Conservation (phyloP, 805 yeast genomes). For the Kazachstania bromeliacearum region DNA sequence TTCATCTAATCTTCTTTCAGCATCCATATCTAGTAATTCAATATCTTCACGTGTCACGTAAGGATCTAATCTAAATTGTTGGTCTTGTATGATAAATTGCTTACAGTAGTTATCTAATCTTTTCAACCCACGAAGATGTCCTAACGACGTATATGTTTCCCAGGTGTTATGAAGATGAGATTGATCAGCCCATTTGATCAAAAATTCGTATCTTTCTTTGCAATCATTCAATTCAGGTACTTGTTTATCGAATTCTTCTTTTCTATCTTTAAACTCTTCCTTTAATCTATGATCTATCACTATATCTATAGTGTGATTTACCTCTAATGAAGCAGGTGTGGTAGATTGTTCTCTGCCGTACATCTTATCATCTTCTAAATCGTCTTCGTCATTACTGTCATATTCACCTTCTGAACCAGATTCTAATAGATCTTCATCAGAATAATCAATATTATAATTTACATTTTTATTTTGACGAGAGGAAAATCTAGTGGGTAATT, state of each 20-base stretch:
- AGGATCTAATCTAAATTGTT: conserved; percentile 70
- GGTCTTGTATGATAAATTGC: conserved; percentile 62
- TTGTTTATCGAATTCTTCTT: conserved; percentile 20
- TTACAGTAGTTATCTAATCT: conserved; percentile 85
- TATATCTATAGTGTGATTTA: conserved; percentile 22
- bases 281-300: conserved; percentile 24
- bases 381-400: conserved; percentile 26
- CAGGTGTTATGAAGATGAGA: conserved; percentile 94
- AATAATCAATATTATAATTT: conserved; percentile 67
- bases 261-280: conserved; percentile 10
- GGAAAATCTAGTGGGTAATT: conserved; percentile 62
- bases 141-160: conserved; percentile 58
- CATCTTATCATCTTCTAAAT: conserved; percentile 15
- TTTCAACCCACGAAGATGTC: conserved; percentile 60
- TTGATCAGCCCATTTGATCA: conserved; percentile 77
- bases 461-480: conserved; percentile 56
- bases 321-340: conserved; percentile 24
- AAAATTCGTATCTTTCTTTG: conserved; percentile 48
- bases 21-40: conserved; percentile 87
- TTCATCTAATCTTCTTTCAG: conserved; percentile 76
- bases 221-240: conserved; percentile 41
- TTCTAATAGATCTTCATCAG: conserved; percentile 36
- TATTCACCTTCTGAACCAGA: conserved; percentile 24
- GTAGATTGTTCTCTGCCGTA: conserved; percentile 20
- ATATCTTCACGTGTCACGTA: conserved; percentile 81